phyloP scores from a whole-genome alignment of 108 stramenopile genomes.

The Chaetoceros tenuissimus region DNA sequence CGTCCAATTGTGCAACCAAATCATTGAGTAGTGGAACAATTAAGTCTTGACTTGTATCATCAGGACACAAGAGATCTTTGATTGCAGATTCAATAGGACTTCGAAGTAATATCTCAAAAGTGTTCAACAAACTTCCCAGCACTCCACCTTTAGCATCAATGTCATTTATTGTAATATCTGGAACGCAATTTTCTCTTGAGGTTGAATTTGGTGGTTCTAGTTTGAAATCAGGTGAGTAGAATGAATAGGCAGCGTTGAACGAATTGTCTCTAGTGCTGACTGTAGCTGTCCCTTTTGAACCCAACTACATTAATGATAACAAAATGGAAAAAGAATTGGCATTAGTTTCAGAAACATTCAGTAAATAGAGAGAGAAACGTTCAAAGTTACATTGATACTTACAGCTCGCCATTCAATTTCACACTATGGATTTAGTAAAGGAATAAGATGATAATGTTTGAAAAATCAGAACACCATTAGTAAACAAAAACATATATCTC shows the following conservation, averaged over 20 bases:
- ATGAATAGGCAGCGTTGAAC: not conserved
- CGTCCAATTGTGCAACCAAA: not conserved
- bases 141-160: not conserved
- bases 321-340: no score
- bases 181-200: not conserved
- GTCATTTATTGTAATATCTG: not conserved
- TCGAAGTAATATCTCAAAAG: not conserved
- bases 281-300: not conserved
- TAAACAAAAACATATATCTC: no score
- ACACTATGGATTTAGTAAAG: no score
- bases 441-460: no score
- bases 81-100: not conserved
- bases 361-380: no score
- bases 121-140: not conserved
- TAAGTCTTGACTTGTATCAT: not conserved
- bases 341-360: no score
- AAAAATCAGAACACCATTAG: no score
- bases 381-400: no score
- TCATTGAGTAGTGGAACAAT: not conserved
- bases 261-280: not conserved
- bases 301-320: no score
- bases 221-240: not conserved
- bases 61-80: not conserved
- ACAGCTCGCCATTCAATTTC: no score
- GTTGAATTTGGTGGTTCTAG: not conserved